A percentile compares a stretch with the other conserved stretches of the same genome.
Evolutionary conservation across 345 rosid species (phyloP).

Genomic region (Sonneratia alba): DNA sequence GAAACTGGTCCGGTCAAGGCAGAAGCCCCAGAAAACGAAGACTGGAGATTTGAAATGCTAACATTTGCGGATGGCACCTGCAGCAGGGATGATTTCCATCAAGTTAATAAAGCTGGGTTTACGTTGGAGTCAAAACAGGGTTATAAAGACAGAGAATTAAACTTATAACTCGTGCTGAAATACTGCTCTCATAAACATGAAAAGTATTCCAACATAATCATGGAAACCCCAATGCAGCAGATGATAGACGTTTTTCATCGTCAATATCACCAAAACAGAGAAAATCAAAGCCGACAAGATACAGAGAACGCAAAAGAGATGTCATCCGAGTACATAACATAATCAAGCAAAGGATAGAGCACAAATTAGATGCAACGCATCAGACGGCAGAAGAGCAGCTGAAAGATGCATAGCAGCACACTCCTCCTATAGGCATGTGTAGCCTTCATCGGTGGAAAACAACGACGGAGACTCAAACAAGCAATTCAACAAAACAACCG

Average conservation of each 20-base stretch:
- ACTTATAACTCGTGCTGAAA: conserved; percentile 8
- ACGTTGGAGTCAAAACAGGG: neutral
- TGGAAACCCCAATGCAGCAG: neutral
- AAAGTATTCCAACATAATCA: neutral
- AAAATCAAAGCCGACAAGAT: neutral
- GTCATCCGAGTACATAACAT: neutral
- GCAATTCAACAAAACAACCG: neutral
- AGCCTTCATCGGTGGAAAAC: neutral
- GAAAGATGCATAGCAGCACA: neutral
- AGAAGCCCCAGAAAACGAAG: conserved; percentile 38
- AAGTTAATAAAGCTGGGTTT: neutral
- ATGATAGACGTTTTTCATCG: neutral
- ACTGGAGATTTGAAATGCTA: conserved; percentile 18
- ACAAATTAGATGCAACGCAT: neutral
- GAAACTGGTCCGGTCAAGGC: conserved; percentile 34
- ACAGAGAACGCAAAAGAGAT: neutral
- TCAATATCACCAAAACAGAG: neutral
- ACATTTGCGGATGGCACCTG: conserved; percentile 20
- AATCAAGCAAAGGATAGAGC: neutral
- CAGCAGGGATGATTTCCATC: neutral
- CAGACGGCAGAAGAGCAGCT: neutral
- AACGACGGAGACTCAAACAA: neutral
- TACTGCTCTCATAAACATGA: conserved; percentile 21
- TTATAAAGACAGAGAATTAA: conserved; percentile 8
- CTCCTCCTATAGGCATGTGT: neutral